Evolutionary conservation across 164 flowering plant species (phyloP), one percentile per base, ranked within the genome.

Genomic region (Kingdonia uniflora): DNA sequence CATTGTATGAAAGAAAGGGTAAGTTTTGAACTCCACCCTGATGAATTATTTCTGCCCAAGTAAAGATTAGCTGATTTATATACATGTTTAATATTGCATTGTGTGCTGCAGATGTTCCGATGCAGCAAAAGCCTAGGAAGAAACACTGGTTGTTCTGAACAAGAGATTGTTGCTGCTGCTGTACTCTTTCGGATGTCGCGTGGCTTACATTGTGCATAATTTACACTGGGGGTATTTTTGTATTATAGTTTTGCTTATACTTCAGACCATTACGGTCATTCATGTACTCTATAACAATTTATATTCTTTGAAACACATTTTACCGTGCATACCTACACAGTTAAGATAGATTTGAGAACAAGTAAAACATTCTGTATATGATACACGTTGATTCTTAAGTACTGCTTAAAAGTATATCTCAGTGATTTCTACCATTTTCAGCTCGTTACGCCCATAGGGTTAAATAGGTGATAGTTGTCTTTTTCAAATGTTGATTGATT

Each of bases 131-230:
- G 59, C 80, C 90, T 23, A 79, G 70, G 78, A 84, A 55, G 74
- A 82, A 78, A 67, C 96, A 87, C 60, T 87, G 96, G 96, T 74
- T 87, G 71, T 82, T 87, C 57, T 87, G 76, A 71, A 37, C 46
- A n/a, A 11, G 35, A 14, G 15, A 24, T 29, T 45, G 20, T 39
- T 10, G 21, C 37, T 17, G 12, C 16, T 26, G 12, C 2, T 12
- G 50, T 29, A 2, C 14, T 25, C 51, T 11, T 11, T 3, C 1
- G 25, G 43, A 38, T 39, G 15, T 35, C 17, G 19, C 17, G 8
- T 26, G 14, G 29, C 19, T 17, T 16, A n/a, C 45, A 37, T 46
- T 46, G 52, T 33, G 42, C 52, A 47, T 54, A 35, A 19, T 51
- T 11, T 11, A 7, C 7, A 14, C 6, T 14, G 16, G 19, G 19